phyloP scores from a whole-genome alignment of 805 yeast species.

The Candida insectalens region DNA sequence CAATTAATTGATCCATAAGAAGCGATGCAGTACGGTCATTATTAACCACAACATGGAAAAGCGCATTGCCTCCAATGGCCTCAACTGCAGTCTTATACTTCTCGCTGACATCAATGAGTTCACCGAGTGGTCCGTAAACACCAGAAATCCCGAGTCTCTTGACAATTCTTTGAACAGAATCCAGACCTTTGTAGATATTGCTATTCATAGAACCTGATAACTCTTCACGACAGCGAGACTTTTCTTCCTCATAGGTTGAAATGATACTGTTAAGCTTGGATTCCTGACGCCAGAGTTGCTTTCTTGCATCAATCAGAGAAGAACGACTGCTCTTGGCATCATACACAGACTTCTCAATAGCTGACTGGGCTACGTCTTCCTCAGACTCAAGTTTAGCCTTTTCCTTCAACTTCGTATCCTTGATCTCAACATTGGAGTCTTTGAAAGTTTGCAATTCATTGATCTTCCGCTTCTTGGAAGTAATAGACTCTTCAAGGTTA shows the following conservation, averaged over 20 bases:
- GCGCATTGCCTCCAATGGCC: slow-evolving; percentile 76
- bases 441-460: slow-evolving; percentile 4
- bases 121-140: slow-evolving; percentile 82
- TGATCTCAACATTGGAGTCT: slow-evolving; percentile 15
- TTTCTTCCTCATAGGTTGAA: slow-evolving; percentile 46
- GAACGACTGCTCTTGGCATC: slow-evolving; percentile 31
- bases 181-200: slow-evolving; percentile 57
- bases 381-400: slow-evolving; percentile 20
- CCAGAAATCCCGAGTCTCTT: slow-evolving; percentile 46
- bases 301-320: slow-evolving; percentile 54
- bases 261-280: slow-evolving; percentile 48
- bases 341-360: slow-evolving; percentile 17
- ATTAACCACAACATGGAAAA: slow-evolving; percentile 87
- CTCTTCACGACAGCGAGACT: slow-evolving; percentile 44
- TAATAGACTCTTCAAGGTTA: slow-evolving; percentile 17
- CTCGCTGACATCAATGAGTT: slow-evolving; percentile 69
- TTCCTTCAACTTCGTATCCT: background rate
- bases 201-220: slow-evolving; percentile 72
- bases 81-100: slow-evolving; percentile 83
- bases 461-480: slow-evolving; percentile 5
- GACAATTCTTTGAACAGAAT: slow-evolving; percentile 57
- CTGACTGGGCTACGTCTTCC: slow-evolving; percentile 6
- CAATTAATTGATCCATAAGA: slow-evolving; percentile 65
- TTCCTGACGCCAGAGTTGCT: slow-evolving; percentile 71
- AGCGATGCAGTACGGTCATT: slow-evolving; percentile 73